Evolutionary conservation across 2,329 filamentous ascomycete genomes (phyloP).

Genomic region (Cryphonectria parasitica): DNA sequence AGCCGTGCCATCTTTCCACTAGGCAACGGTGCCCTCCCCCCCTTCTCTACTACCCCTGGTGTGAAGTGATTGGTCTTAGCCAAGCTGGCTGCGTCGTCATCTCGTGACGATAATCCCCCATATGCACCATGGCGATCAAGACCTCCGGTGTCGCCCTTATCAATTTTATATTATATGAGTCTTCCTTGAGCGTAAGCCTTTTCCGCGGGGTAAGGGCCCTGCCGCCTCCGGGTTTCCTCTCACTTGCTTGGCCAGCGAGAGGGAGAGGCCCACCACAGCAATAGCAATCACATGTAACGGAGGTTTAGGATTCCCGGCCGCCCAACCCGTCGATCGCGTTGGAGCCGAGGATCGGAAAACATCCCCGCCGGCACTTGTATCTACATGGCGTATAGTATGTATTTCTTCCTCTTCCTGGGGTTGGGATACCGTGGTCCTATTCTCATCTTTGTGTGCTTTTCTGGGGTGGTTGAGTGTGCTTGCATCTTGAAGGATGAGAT

Average conservation of each 20-base stretch:
- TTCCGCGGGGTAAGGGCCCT: no score
- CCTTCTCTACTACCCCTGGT: no score
- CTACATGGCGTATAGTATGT: background rate
- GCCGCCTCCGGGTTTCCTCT: background rate
- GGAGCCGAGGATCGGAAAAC: background rate
- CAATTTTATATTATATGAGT: background rate
- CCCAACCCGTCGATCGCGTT: background rate
- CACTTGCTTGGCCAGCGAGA: background rate
- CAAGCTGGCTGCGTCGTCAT: background rate
- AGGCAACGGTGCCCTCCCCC: no score
- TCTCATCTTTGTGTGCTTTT: background rate
- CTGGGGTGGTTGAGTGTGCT: background rate
- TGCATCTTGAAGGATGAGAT: background rate
- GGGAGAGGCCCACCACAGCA: background rate
- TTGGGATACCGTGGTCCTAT: background rate
- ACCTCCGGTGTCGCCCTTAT: background rate
- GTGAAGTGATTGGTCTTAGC: background rate
- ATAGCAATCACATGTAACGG: background rate
- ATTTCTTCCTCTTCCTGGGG: no score
- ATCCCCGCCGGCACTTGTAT: background rate
- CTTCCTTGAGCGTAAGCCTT: background rate
- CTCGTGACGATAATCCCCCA: background rate
- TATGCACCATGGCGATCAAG: background rate
- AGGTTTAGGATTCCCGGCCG: background rate
- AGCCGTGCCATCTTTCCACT: background rate